Conservation (phyloP, 345 rosid species). For the Gossypium stocksii region DNA sequence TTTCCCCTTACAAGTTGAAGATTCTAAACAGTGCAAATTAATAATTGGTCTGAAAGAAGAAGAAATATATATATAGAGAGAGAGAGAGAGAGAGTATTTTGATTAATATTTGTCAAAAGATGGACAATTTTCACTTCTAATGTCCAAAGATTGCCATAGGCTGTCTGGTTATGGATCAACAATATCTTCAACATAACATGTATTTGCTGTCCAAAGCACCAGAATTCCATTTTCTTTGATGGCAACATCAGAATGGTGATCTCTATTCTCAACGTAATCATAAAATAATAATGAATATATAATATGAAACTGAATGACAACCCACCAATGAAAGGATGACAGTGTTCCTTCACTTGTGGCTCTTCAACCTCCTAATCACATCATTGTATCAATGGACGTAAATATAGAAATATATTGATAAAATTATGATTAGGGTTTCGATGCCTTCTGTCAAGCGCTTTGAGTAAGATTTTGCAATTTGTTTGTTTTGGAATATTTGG, state of each 20-base stretch:
- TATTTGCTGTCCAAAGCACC: not conserved
- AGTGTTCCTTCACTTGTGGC: too few relatives aligned
- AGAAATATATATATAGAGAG: too few relatives aligned
- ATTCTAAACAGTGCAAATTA: not conserved
- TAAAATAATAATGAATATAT: not conserved
- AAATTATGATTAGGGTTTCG: not conserved
- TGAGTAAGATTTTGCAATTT: too few relatives aligned
- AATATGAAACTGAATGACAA: too few relatives aligned
- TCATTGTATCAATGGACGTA: too few relatives aligned
- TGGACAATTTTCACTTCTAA: not conserved
- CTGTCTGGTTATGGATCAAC: slow-evolving; percentile 6
- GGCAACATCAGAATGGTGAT: not conserved
- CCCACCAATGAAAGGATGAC: too few relatives aligned
- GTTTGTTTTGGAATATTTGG: not conserved
- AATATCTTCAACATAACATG: not conserved
- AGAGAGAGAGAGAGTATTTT: too few relatives aligned
- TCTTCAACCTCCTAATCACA: too few relatives aligned
- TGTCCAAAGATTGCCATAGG: not conserved
- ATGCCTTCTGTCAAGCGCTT: too few relatives aligned
- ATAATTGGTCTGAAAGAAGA: slow-evolving; percentile 9
- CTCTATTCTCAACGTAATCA: not conserved
- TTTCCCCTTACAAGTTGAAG: slow-evolving; percentile 13
- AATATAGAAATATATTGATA: too few relatives aligned
- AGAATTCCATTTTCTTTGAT: not conserved
- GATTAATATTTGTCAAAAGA: not conserved